These are phyloP conservation scores for Nepenthes mirabilis DNA, from an alignment of 148 eudicot genomes.

Conservation along the genomic window DNA sequence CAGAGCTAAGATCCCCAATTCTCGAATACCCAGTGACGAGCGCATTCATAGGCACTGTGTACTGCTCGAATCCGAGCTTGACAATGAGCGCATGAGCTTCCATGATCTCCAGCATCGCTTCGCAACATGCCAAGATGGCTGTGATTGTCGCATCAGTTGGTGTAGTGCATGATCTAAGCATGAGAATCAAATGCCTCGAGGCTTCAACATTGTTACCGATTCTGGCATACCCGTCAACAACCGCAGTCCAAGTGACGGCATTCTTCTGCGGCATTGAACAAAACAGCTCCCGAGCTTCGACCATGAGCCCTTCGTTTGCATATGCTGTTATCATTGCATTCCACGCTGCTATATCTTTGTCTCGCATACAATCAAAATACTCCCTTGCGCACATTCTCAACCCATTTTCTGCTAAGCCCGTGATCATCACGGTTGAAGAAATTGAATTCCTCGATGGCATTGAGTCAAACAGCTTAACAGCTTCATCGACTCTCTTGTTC, in stretches of 20 bases:
- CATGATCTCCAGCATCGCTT: conserved; percentile 12
- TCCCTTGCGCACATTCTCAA: neutral
- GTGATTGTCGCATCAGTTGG: conserved; percentile 20
- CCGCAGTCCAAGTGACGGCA: neutral
- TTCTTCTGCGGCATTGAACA: neutral
- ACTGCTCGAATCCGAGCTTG: conserved; percentile 16
- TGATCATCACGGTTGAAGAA: conserved; percentile 27
- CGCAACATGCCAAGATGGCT: conserved; percentile 18
- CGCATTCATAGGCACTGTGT: conserved; percentile 17
- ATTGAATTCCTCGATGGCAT: conserved; percentile 13
- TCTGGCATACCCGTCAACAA: neutral
- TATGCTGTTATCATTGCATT: neutral
- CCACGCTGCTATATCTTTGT: neutral
- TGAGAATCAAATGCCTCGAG: conserved; percentile 11
- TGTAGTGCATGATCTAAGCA: conserved; percentile 15
- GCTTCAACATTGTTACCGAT: conserved; percentile 11
- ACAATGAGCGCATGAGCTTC: conserved; percentile 21
- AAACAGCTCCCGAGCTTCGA: neutral
- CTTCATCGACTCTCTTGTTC: conserved; percentile 14
- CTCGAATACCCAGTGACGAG: conserved; percentile 24
- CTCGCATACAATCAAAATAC: neutral
- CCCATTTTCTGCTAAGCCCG: conserved; percentile 17
- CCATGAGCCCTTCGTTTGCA: neutral
- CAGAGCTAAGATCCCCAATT: conserved; percentile 21
- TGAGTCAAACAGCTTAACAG: conserved; percentile 15